Evolutionary conservation across 352 stramenopile species (phyloP).

Genomic region (Phytophthora cryptogea): DNA sequence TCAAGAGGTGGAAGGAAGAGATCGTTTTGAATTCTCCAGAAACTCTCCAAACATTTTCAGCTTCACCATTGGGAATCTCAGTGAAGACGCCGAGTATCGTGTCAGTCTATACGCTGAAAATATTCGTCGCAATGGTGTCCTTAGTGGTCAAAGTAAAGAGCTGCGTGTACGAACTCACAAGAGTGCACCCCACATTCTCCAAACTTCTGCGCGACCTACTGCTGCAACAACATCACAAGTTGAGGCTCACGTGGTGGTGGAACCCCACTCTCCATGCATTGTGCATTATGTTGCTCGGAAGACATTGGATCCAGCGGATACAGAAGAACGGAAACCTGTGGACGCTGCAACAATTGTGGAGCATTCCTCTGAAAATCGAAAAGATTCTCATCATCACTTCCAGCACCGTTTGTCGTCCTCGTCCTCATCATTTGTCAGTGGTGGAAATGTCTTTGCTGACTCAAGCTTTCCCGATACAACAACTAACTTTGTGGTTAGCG

Average conservation of each 20-base stretch:
- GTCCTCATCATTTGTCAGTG: constrained; percentile 18
- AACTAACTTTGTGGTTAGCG: constrained; percentile 27
- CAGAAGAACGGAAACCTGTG: constrained; percentile 12
- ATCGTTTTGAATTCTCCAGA: constrained; percentile 30
- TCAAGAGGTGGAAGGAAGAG: constrained; percentile 36
- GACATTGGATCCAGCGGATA: not conserved
- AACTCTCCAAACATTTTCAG: constrained; percentile 28
- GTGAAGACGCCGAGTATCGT: constrained; percentile 46
- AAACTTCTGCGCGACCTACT: constrained; percentile 24
- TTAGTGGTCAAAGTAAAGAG: constrained; percentile 34
- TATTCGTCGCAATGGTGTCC: constrained; percentile 52
- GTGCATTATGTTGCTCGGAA: constrained; percentile 55
- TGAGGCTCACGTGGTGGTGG: constrained; percentile 24
- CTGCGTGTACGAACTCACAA: constrained; percentile 47
- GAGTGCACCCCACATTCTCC: constrained; percentile 37
- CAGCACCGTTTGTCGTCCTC: constrained; percentile 29
- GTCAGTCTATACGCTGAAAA: constrained; percentile 66
- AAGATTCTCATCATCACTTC: constrained; percentile 9
- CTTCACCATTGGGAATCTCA: constrained; percentile 61
- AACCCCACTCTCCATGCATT: constrained; percentile 32
- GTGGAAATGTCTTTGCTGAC: constrained; percentile 14
- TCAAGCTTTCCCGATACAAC: constrained; percentile 3
- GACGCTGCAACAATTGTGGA: constrained; percentile 24
- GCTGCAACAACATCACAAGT: constrained; percentile 44
- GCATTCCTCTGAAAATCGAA: constrained; percentile 14